phyloP scores from a whole-genome alignment of 2,329 filamentous ascomycete species.

The Fusarium anguioides region DNA sequence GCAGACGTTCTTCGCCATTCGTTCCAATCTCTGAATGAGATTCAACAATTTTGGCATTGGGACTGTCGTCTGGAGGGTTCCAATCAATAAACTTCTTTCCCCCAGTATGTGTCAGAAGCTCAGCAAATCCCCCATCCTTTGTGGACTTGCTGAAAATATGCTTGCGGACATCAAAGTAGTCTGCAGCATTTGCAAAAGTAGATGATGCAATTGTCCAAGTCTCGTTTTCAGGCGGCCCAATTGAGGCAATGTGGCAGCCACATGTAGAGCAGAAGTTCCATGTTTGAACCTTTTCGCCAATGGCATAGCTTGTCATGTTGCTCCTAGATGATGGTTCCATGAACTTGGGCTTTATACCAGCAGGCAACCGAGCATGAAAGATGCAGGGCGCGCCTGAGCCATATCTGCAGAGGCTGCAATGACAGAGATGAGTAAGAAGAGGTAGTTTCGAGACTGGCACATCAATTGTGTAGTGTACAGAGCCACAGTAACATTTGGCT shows the following conservation, averaged over 20 bases:
- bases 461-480: conserved; percentile 56
- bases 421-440: conserved; percentile 57
- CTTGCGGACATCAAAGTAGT: conserved; percentile 50
- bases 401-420: conserved; percentile 59
- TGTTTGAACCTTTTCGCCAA: conserved; percentile 44
- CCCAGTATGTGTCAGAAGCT: conserved; percentile 50
- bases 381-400: conserved; percentile 55
- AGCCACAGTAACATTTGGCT: conserved; percentile 59
- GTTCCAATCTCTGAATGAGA: conserved; percentile 47
- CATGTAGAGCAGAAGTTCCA: conserved; percentile 60
- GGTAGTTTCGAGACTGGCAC: conserved; percentile 54
- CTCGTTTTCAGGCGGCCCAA: conserved; percentile 43
- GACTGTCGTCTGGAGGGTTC: conserved; percentile 50
- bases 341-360: conserved; percentile 52
- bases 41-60: conserved; percentile 44
- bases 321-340: conserved; percentile 53
- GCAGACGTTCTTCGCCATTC: conserved; percentile 54
- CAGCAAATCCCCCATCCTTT: conserved; percentile 52
- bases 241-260: conserved; percentile 57
- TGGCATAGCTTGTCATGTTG: conserved; percentile 53
- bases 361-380: conserved; percentile 55
- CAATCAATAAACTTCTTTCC: conserved; percentile 48
- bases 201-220: conserved; percentile 55
- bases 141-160: conserved; percentile 54
- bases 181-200: conserved; percentile 53